Percentiles rank a stretch among this genome's conserved stretches.
phyloP scores from a whole-genome alignment of 108 stramenopile species.

The Cylindrotheca closterium region DNA sequence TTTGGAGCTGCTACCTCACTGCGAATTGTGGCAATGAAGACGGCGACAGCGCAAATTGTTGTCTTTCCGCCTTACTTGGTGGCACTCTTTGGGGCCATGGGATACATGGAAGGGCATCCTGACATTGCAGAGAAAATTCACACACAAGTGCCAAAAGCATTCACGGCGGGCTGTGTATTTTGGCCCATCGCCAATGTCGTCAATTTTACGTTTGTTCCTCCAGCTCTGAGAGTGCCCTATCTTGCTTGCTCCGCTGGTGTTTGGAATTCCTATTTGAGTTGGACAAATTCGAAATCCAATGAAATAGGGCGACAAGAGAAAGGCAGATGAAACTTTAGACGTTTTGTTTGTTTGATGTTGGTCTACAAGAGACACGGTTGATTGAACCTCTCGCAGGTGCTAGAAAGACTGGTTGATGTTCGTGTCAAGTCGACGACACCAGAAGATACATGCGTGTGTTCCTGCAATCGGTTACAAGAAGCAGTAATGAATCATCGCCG shows the following conservation, averaged over 20 bases:
- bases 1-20: constrained; percentile 28
- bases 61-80: constrained; percentile 52
- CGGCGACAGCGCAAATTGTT: constrained; percentile 35
- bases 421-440: too few species aligned
- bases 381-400: too few species aligned
- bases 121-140: constrained; percentile 28
- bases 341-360: too few species aligned
- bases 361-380: too few species aligned
- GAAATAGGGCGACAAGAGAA: too few species aligned
- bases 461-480: too few species aligned
- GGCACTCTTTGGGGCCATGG: constrained; percentile 38
- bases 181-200: constrained; percentile 46
- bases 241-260: constrained; percentile 31
- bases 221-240: constrained; percentile 31
- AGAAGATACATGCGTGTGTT: too few species aligned
- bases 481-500: too few species aligned
- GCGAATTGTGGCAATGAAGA: constrained; percentile 38
- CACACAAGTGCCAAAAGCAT: constrained; percentile 35
- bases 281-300: constrained; percentile 31
- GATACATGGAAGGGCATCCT: constrained; percentile 25
- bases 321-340: too few species aligned
- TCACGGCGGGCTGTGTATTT: constrained; percentile 40
- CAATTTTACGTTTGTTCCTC: constrained; percentile 39
- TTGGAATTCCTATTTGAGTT: constrained; percentile 54
- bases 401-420: too few species aligned